These are phyloP conservation scores for Mortierella sp. DNA, from an alignment of 371 early-diverging fungal genomes.

Conservation along the genomic window DNA sequence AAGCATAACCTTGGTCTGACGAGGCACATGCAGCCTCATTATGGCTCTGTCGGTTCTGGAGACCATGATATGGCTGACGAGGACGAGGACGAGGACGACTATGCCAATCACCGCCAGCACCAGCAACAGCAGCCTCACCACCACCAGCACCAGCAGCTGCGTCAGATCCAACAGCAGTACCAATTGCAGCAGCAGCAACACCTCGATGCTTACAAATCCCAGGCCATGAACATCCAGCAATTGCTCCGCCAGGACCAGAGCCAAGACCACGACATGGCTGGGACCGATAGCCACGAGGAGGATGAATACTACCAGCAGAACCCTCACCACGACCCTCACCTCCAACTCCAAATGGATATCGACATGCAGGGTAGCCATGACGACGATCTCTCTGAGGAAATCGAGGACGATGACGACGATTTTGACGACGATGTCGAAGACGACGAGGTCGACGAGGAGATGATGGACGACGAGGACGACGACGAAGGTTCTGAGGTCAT, in stretches of 20 bases:
- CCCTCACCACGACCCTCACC: slow-evolving; percentile 44
- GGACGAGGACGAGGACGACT: slow-evolving; percentile 8
- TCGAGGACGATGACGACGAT: slow-evolving; percentile 27
- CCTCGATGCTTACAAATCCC: slow-evolving; percentile 46
- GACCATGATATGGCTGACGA: slow-evolving; percentile 4
- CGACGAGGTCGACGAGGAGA: slow-evolving; percentile 59
- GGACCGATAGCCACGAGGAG: slow-evolving; percentile 45
- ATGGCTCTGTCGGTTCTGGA: slow-evolving; percentile 23
- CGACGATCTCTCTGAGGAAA: slow-evolving; percentile 6
- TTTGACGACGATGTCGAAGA: slow-evolving; percentile 32
- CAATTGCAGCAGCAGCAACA: slow-evolving; percentile 53
- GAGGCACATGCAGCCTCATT: slow-evolving; percentile 1
- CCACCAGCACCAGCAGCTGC: slow-evolving; percentile 51
- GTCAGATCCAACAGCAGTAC: slow-evolving; percentile 47
- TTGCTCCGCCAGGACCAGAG: slow-evolving; percentile 37
- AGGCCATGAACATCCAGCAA: slow-evolving; percentile 56
- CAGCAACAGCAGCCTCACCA: slow-evolving; percentile 39
- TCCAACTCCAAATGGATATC: slow-evolving; percentile 33
- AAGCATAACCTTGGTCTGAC: not conserved
- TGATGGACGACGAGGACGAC: slow-evolving; percentile 63
- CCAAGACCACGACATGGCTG: slow-evolving; percentile 43
- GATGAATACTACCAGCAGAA: slow-evolving; percentile 51
- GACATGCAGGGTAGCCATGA: slow-evolving; percentile 29
- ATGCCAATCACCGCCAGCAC: slow-evolving; percentile 11
- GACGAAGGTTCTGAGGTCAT: slow-evolving; percentile 71